phyloP scores from a whole-genome alignment of 192 early-diverging fungal species.

The Coemansia sp. region DNA sequence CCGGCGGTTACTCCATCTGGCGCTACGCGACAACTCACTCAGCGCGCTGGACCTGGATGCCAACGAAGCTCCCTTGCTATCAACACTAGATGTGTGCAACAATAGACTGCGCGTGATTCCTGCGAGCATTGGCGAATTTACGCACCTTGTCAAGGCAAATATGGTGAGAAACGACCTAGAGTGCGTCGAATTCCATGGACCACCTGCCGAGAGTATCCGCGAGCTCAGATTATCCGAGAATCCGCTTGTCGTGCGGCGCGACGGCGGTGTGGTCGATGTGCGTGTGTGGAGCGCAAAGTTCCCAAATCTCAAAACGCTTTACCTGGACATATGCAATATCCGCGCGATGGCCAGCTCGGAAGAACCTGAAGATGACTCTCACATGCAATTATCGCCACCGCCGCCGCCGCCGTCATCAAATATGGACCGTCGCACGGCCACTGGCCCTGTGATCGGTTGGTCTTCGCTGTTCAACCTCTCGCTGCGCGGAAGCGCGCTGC shows the following conservation, averaged over 20 bases:
- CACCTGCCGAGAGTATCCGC: slow-evolving; percentile 36
- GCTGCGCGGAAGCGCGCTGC: slow-evolving; percentile 41
- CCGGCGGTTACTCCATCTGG: slow-evolving; percentile 31
- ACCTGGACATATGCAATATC: slow-evolving; percentile 46
- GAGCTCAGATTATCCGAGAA: slow-evolving; percentile 51
- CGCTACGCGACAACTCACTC: slow-evolving; percentile 47
- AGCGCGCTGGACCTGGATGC: slow-evolving; percentile 37
- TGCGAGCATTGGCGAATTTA: slow-evolving; percentile 37
- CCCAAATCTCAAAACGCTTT: slow-evolving; percentile 43
- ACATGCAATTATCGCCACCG: background rate
- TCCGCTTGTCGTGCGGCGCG: slow-evolving; percentile 38
- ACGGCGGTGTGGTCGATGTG: slow-evolving; percentile 34
- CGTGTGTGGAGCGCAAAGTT: slow-evolving; percentile 38
- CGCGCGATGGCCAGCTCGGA: slow-evolving; percentile 25
- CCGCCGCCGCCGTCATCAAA: background rate
- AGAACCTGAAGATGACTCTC: background rate
- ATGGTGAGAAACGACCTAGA: slow-evolving; percentile 49
- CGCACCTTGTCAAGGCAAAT: slow-evolving; percentile 31
- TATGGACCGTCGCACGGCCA: background rate
- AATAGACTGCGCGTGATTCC: slow-evolving; percentile 45
- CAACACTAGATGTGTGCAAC: slow-evolving; percentile 42
- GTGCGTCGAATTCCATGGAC: slow-evolving; percentile 30
- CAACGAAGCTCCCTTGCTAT: slow-evolving; percentile 33
- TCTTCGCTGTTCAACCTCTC: slow-evolving; percentile 46
- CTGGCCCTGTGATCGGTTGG: slow-evolving; percentile 8